Conservation (phyloP, 2,329 filamentous ascomycete genomes). For the Colletotrichum orchidophilum region DNA sequence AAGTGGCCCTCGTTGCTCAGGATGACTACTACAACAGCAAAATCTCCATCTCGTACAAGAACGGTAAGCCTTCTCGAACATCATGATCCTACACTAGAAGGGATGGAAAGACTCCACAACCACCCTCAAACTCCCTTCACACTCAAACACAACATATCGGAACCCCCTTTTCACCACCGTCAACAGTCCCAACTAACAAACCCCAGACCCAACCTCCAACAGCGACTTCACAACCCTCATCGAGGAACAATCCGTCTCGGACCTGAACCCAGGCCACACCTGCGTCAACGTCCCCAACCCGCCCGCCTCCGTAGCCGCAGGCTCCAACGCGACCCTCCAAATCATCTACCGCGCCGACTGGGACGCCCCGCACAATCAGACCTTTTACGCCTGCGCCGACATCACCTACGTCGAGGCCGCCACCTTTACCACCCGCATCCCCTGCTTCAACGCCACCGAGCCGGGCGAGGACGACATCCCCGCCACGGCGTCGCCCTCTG, state of each 20-base stretch:
- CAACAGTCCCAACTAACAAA: background rate
- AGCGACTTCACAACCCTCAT: constrained; percentile 46
- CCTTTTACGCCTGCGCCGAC: constrained; percentile 52
- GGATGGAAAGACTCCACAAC: background rate
- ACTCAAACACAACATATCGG: background rate
- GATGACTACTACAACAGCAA: constrained; percentile 62
- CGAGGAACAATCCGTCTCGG: constrained; percentile 38
- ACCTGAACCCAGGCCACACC: constrained; percentile 50
- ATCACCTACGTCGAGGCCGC: constrained; percentile 46
- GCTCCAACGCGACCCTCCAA: constrained; percentile 52
- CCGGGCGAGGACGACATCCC: constrained; percentile 37
- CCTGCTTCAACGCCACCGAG: constrained; percentile 48
- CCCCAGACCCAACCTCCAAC: constrained; percentile 41
- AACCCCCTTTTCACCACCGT: background rate
- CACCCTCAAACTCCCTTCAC: background rate
- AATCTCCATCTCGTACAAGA: constrained; percentile 59
- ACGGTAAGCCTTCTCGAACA: constrained; percentile 47
- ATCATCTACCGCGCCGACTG: constrained; percentile 49
- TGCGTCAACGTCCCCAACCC: constrained; percentile 46
- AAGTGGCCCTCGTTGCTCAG: constrained; percentile 60
- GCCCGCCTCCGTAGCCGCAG: constrained; percentile 40
- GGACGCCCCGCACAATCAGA: constrained; percentile 45
- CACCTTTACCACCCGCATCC: constrained; percentile 39
- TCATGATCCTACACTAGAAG: background rate
- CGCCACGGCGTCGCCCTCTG: constrained; percentile 30